Evolutionary conservation across 2,329 filamentous ascomycete genomes (phyloP).

Genomic region (Scytalidium sp.): DNA sequence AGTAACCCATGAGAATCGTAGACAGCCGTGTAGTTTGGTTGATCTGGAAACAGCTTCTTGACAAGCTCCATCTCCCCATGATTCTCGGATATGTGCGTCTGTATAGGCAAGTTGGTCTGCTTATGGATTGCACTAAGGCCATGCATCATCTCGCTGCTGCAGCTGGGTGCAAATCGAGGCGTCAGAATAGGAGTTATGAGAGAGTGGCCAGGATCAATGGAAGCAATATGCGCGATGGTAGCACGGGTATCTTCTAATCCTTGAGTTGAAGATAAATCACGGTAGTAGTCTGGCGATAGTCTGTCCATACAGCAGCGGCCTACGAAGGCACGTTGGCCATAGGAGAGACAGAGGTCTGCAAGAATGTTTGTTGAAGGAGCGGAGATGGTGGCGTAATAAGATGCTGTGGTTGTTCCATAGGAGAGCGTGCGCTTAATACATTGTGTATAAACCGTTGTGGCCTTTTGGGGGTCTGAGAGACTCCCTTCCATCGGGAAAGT

Average conservation of each 20-base stretch:
- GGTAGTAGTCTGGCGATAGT: constrained; percentile 73
- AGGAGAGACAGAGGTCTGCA: constrained; percentile 72
- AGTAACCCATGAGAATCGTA: constrained; percentile 75
- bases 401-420: constrained; percentile 87
- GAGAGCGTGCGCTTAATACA: constrained; percentile 78
- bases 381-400: constrained; percentile 93
- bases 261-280: constrained; percentile 63
- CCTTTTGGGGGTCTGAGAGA: constrained; percentile 60
- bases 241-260: constrained; percentile 54
- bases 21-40: constrained; percentile 66
- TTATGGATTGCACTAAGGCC: constrained; percentile 62
- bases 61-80: constrained; percentile 70
- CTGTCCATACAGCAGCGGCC: constrained; percentile 96
- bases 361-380: constrained; percentile 88
- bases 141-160: constrained; percentile 55
- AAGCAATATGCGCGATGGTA: constrained; percentile 63
- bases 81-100: constrained; percentile 92
- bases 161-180: constrained; percentile 64
- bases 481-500: constrained; percentile 91
- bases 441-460: constrained; percentile 70
- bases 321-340: constrained; percentile 86
- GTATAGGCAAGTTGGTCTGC: constrained; percentile 64
- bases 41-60: constrained; percentile 61
- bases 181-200: constrained; percentile 81
- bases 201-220: constrained; percentile 60